A percentile compares a stretch with the other conserved stretches of the same genome.
These are phyloP conservation scores for Davidsoniella australis DNA, from an alignment of 2,329 filamentous ascomycete species.

Conservation along the genomic window DNA sequence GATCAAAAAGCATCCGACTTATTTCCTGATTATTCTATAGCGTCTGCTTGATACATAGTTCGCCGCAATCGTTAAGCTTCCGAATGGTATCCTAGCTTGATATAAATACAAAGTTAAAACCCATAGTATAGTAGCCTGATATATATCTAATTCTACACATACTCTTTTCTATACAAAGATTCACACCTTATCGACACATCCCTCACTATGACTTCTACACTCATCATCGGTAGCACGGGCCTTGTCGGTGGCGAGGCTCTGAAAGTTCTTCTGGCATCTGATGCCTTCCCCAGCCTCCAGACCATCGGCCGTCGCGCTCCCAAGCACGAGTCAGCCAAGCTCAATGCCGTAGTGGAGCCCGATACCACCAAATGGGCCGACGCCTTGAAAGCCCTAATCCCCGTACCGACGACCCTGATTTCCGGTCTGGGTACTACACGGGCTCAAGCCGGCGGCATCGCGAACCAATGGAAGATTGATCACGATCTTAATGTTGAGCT, in stretches of 20 bases:
- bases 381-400: conserved; percentile 36
- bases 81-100: no score
- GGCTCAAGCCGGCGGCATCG: conserved; percentile 55
- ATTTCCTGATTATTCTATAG: no score
- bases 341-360: conserved; percentile 45
- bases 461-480: conserved; percentile 74
- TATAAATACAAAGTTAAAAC: not conserved
- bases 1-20: no score
- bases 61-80: no score
- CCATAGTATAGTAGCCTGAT: not conserved
- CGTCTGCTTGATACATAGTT: no score
- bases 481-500: conserved; percentile 70
- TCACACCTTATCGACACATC: not conserved
- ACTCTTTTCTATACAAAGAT: not conserved
- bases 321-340: conserved; percentile 32
- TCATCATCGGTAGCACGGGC: conserved; percentile 48
- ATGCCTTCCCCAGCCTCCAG: conserved; percentile 35
- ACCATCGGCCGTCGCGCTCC: conserved; percentile 54
- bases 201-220: conserved; percentile 28
- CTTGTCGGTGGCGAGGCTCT: conserved; percentile 62
- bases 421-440: conserved; percentile 69
- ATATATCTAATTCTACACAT: not conserved
- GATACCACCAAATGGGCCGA: conserved; percentile 54
- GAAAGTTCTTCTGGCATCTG: conserved; percentile 31
- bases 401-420: conserved; percentile 48